These are phyloP conservation scores for Pterocarpus macrocarpus DNA, from an alignment of 306 rosid species.

Conservation along the genomic window DNA sequence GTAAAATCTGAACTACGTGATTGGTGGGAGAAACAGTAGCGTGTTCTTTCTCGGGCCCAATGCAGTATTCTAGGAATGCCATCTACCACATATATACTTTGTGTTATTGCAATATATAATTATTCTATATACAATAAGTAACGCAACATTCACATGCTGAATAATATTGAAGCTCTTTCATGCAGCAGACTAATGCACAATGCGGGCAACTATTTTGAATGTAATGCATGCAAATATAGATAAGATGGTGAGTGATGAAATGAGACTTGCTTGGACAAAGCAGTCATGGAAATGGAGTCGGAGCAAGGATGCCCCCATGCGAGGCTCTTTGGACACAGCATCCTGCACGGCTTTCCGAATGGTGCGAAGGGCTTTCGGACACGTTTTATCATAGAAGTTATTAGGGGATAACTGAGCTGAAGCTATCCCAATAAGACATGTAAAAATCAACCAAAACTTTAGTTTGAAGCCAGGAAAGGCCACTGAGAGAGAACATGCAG, in stretches of 20 bases:
- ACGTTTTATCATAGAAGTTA: slow-evolving; percentile 15
- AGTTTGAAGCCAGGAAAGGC: not conserved
- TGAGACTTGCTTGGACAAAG: slow-evolving; percentile 56
- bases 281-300: slow-evolving; percentile 67
- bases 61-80: no score
- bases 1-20: no score
- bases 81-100: no score
- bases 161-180: no score
- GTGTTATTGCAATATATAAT: not conserved
- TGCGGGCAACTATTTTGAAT: no score
- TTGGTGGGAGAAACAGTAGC: no score
- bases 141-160: no score
- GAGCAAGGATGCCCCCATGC: slow-evolving; percentile 81
- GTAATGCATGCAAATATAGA: no score
- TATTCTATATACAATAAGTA: no score
- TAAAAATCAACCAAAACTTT: slow-evolving; percentile 20
- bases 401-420: slow-evolving; percentile 51
- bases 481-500: not conserved
- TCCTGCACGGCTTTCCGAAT: slow-evolving; percentile 26
- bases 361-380: slow-evolving; percentile 34
- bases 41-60: no score
- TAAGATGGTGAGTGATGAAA: not conserved
- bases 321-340: slow-evolving; percentile 53
- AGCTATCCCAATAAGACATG: slow-evolving; percentile 41
- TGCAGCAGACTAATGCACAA: not conserved